Evolutionary conservation across 768 basidiomycete genomes (phyloP), one percentile per base, ranked within the genome.

Genomic region (Russula sp.): DNA sequence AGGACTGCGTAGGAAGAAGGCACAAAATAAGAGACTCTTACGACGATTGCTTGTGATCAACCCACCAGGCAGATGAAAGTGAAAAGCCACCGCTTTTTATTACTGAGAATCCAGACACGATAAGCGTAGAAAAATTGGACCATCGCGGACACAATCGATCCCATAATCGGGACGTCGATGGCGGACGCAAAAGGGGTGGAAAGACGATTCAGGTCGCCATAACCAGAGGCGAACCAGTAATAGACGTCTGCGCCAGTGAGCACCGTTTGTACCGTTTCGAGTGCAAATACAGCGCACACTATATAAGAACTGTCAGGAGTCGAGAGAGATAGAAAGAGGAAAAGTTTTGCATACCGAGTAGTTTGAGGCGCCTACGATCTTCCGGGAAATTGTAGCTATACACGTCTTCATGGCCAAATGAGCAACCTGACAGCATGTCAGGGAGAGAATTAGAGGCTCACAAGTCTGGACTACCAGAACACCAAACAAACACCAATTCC

Each of bases 401-500:
- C 13, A 65, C 64, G 32, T 65, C 64, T 65, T 63, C 14, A 51
- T 1, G 18, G 11, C 44, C 18, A 22, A 2, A 34, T 61, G 2
- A 62, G 32, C 8, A 62, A 51, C n/a, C 46, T 20, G 34, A 28
- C 1, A n/a, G 13, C 8, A n/a, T 50, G 20, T 16, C 3, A 24
- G 24, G 22, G 40, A n/a, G 5, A 13, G 32, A 20, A 42, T 7
- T 40, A 24, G 18, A 7, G 0, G 58, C 73, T 64, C 51, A 75
- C 74, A 75, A 54, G 68, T 61, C 69, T 75, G 74, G 24, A 73
- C 65, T 1, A 62, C 26, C 13, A 75, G 67, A 22, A 71, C 67
- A 5, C 74, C 74, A 51, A 67, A 75, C 10, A 75, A 57, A n/a
- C 61, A 57, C 59, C 67, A 73, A 58, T 73, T 72, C 59, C 72